Conservation (phyloP, 306 rosid species). For the Sicyos baderoa region DNA sequence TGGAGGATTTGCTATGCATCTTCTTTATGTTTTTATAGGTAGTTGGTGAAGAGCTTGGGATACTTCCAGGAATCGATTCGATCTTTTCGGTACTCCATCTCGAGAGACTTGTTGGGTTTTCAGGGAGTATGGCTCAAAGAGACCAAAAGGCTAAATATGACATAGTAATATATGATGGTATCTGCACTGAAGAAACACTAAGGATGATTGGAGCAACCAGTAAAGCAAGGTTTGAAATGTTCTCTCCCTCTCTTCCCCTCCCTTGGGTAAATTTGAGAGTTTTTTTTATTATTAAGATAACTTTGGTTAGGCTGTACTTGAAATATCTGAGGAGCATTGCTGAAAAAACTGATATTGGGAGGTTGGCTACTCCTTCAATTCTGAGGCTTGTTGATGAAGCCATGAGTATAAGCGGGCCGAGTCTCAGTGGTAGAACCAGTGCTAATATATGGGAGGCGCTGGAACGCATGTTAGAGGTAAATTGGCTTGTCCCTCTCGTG, state of each 20-base stretch:
- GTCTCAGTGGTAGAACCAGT: conserved; percentile 49
- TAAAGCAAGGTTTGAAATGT: conserved; percentile 62
- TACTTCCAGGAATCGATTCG: conserved; percentile 90
- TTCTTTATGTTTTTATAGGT: conserved; percentile 36
- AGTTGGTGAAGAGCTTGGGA: conserved; percentile 94
- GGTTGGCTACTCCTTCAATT: conserved; percentile 83
- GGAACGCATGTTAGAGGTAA: conserved; percentile 74
- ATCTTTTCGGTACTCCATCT: conserved; percentile 50
- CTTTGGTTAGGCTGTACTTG: conserved; percentile 50
- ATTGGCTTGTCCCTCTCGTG: conserved; percentile 16
- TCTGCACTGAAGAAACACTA: conserved; percentile 68
- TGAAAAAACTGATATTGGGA: conserved; percentile 89
- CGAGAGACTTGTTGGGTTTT: conserved; percentile 57
- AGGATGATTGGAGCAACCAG: conserved; percentile 66
- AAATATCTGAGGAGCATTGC: conserved; percentile 65
- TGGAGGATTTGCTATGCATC: not conserved
- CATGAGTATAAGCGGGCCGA: conserved; percentile 41
- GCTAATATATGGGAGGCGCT: conserved; percentile 72
- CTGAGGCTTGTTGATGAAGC: conserved; percentile 87
- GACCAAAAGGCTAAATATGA: conserved; percentile 49
- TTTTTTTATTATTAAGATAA: conserved; percentile 13
- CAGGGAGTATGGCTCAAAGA: conserved; percentile 33
- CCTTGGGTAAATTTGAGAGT: not conserved
- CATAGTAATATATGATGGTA: conserved; percentile 70
- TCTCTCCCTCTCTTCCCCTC: conserved; percentile 6